Evolutionary conservation across 768 basidiomycete genomes (phyloP), one percentile per base, ranked within the genome.

Genomic region (Tricholoma hemisulphureum): DNA sequence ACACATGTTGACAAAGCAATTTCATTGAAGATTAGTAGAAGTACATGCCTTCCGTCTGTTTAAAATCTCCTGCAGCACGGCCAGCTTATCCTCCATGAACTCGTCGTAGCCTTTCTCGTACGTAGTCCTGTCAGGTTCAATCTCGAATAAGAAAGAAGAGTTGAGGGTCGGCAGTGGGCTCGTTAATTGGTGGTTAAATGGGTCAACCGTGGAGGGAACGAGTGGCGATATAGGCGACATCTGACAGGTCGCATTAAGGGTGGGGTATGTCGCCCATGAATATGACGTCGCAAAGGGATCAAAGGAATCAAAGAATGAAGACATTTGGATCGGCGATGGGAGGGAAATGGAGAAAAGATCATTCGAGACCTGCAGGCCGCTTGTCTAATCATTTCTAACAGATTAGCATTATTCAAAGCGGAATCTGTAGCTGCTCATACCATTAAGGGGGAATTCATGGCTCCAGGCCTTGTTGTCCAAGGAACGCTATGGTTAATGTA

Each of bases 251-350:
- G 11, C 8, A 28, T 48, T 16, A 48, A 48, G n/a, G 7, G 46
- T 24, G 26, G 26, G 1, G 16, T n/a, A 6, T 16, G 53, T 54
- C 4, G 52, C 50, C 63, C 61, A 64, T 5, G 56, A 53, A 32
- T 24, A 57, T 49, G 46, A 48, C n/a, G 46, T n/a, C 5, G 46
- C 16, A 28, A 55, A 46, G 8, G 63, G 35, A 24, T 43, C 55
- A 21, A 63, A 57, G n/a, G 55, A 49, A 39, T 62, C 54, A 62
- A 63, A 60, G 63, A 60, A 59, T 54, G 60, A 63, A 48, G 58
- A 28, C 13, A 37, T 49, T 28, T 59, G 52, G n/a, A 56, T 58
- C 7, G 59, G 50, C 14, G 55, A 55, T 11, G 56, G 41, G 21
- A 58, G 43, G 16, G 57, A 45, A 35, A 51, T 35, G 43, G 56